Conservation (phyloP, 2,329 filamentous ascomycete genomes). For the Ceratocystis albifundus region DNA sequence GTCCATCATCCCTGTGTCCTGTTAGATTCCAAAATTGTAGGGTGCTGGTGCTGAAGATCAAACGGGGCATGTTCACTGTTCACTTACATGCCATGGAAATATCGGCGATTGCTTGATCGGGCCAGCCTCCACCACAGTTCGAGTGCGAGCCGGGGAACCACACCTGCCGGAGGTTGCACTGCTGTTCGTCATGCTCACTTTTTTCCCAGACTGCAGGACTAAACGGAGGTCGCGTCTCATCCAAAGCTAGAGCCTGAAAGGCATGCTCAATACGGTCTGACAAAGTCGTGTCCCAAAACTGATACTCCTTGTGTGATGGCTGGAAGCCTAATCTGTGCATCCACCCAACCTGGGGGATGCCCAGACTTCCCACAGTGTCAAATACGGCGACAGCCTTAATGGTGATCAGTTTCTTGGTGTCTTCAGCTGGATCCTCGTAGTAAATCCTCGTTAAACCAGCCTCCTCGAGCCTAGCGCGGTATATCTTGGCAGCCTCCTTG, state of each 20-base stretch:
- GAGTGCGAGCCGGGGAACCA: constrained; percentile 64
- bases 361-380: constrained; percentile 36
- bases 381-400: constrained; percentile 37
- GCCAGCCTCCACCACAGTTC: constrained; percentile 59
- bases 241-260: constrained; percentile 48
- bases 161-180: constrained; percentile 37
- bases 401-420: constrained; percentile 15
- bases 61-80: constrained; percentile 19
- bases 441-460: constrained; percentile 34
- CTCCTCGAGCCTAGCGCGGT: constrained; percentile 37
- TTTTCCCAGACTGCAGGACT: constrained; percentile 46
- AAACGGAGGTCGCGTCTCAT: constrained; percentile 45
- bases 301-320: constrained; percentile 37
- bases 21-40: neutral
- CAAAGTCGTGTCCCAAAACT: constrained; percentile 44
- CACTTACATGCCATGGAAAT: constrained; percentile 33
- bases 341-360: constrained; percentile 37
- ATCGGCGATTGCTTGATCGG: constrained; percentile 35
- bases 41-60: neutral
- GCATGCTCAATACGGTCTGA: constrained; percentile 44
- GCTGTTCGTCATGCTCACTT: constrained; percentile 14
- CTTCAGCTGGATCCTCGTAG: constrained; percentile 10
- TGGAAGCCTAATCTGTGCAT: constrained; percentile 39
- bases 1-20: constrained; percentile 42
- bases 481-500: constrained; percentile 32